phyloP scores from a whole-genome alignment of 2,329 filamentous ascomycete genomes.

The Fusarium sp. region DNA sequence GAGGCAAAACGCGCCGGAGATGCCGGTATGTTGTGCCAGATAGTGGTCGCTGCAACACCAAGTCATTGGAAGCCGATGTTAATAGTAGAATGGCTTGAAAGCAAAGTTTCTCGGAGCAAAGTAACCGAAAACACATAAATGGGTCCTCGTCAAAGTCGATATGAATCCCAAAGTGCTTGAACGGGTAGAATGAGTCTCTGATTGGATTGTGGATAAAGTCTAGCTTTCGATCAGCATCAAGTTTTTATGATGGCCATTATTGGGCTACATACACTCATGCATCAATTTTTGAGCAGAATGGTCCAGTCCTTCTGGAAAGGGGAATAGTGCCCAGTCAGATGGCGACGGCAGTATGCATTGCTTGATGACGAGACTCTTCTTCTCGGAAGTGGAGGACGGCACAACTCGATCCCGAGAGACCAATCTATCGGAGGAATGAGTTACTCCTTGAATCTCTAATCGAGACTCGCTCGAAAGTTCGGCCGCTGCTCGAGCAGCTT shows the following conservation, averaged over 20 bases:
- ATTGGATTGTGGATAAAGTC: not conserved
- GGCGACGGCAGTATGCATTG: not conserved
- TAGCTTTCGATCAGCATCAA: not conserved
- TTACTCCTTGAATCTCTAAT: not conserved
- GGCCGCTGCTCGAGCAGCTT: not conserved
- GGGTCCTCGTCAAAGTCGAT: not conserved
- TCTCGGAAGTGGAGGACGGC: not conserved
- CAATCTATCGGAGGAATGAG: not conserved
- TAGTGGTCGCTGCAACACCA: not conserved
- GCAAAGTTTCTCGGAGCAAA: not conserved
- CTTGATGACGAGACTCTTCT: not conserved
- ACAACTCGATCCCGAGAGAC: not conserved
- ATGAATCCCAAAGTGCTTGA: not conserved
- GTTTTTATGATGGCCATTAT: rapidly evolving
- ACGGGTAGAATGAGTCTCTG: not conserved
- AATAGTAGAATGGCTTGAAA: not conserved
- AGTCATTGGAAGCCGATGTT: not conserved
- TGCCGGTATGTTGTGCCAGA: not conserved
- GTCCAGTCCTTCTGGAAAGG: not conserved
- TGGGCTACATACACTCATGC: not conserved
- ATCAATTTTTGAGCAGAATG: not conserved
- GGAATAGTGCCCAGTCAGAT: not conserved
- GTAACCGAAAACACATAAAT: not conserved
- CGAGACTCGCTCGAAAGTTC: not conserved
- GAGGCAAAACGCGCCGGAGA: not conserved